Evolutionary conservation across 129 eudicot genomes (phyloP).

Genomic region (Flaveria bidentis): DNA sequence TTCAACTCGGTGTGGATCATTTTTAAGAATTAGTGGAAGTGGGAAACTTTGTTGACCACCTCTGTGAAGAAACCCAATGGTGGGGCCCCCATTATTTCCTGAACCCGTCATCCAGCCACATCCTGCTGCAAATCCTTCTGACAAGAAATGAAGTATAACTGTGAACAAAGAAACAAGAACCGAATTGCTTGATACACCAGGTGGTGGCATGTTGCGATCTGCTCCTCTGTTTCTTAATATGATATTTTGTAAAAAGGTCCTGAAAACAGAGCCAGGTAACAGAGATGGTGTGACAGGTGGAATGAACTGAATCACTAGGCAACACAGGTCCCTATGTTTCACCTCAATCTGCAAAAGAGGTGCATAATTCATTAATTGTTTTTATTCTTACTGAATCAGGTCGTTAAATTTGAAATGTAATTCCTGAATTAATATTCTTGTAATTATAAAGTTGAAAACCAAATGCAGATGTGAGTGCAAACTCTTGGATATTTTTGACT

Average conservation of each 20-base stretch:
- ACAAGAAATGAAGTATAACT: constrained; percentile 80
- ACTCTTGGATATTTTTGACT: no score
- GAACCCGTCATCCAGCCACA: constrained; percentile 66
- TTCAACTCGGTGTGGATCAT: constrained; percentile 80
- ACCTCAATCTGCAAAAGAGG: constrained; percentile 82
- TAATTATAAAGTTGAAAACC: no score
- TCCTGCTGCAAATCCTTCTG: constrained; percentile 75
- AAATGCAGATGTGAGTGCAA: no score
- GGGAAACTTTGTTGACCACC: constrained; percentile 95
- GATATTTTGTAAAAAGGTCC: constrained; percentile 70
- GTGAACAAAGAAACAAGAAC: constrained; percentile 82
- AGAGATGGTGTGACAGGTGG: constrained; percentile 87
- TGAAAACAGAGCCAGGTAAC: constrained; percentile 88
- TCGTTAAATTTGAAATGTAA: background rate
- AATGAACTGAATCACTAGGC: constrained; percentile 79
- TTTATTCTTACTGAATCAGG: background rate
- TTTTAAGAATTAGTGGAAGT: constrained; percentile 69
- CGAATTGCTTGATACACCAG: constrained; percentile 76
- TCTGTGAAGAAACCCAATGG: constrained; percentile 87
- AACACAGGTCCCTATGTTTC: constrained; percentile 94
- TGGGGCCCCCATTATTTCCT: constrained; percentile 44
- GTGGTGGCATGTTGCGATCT: constrained; percentile 77
- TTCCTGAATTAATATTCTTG: background rate
- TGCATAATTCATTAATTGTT: background rate
- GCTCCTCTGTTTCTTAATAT: constrained; percentile 87